Evolutionary conservation across 306 rosid genomes (phyloP), one percentile per base, ranked within the genome.

Genomic region (Vigna trinervia): DNA sequence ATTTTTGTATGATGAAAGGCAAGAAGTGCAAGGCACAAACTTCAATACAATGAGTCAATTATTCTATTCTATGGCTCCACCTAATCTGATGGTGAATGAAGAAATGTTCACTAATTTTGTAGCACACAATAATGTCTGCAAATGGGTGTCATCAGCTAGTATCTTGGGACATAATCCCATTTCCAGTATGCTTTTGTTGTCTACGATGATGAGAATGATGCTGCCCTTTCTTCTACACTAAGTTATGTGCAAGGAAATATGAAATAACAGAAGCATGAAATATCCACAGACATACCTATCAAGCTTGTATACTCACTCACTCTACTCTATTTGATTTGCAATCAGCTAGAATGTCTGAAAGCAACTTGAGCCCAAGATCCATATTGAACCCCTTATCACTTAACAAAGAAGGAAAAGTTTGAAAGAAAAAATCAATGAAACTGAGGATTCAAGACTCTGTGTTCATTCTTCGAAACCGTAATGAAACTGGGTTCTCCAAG

Each of bases 401-500:
- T 39, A 23, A 62, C 47, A 73, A 28, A 14, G 47, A 54, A 9
- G 23, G 17, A 6, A 17, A 5, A 17, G 39, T 3, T 48, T 28
- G 48, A 17, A 12, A 62, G 52, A 70, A 58, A 32, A 57, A 63
- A 72, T 6, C 6, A 73, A 60, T 52, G 10, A 57, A 69, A 78
- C 70, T 58, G n/a, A 64, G 57, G 60, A 70, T 51, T 80, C 62
- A 78, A 80, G 74, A 56, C 12, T 69, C 6, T 3, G 60, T 65
- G 28, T 73, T 81, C 66, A 84, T 59, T 60, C 69, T 86, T 70
- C 76, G 83, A 46, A 91, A 62, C 64, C 64, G 74, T 53, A 93
- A 23, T 0, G 48, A 9, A 70, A 93, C 73, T 5, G 93, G 93
- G 39, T 77, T 85, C 57, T 89, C 89, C 85, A 93, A 83, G 83